Evolutionary conservation across 176 grass and related monocot species (phyloP).

Genomic region (Puya raimondii): DNA sequence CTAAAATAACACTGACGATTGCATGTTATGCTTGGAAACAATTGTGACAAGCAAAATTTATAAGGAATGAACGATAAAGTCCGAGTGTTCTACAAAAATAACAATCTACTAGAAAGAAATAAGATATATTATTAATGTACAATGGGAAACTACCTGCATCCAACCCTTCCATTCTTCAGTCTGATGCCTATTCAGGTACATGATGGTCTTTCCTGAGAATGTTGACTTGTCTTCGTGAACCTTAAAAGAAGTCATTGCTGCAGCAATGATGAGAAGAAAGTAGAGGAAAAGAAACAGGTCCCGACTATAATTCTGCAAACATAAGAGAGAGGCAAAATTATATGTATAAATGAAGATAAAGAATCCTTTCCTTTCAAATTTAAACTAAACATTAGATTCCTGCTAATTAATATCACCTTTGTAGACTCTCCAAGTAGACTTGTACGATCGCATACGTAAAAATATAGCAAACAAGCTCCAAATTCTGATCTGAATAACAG

Average conservation of each 20-base stretch:
- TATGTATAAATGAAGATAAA: slow-evolving; percentile 4
- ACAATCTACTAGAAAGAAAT: not conserved
- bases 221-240: slow-evolving; percentile 84
- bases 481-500: slow-evolving; percentile 77
- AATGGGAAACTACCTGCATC: slow-evolving; percentile 76
- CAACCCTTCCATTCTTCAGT: slow-evolving; percentile 99
- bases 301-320: slow-evolving; percentile 78
- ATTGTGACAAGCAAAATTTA: too few species aligned
- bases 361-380: slow-evolving; percentile 7
- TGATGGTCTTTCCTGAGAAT: slow-evolving; percentile 67
- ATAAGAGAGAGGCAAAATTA: slow-evolving; percentile 12
- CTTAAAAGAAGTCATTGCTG: slow-evolving; percentile 97
- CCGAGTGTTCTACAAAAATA: not conserved
- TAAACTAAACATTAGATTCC: not conserved
- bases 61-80: not conserved
- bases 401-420: slow-evolving; percentile 43
- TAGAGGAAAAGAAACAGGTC: slow-evolving; percentile 98
- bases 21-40: too few species aligned
- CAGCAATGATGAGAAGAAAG: slow-evolving; percentile 90
- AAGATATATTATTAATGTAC: not conserved
- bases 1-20: too few species aligned
- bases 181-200: slow-evolving; percentile 97
- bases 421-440: slow-evolving; percentile 75
- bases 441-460: slow-evolving; percentile 88
- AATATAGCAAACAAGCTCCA: slow-evolving; percentile 75